Conservation (phyloP, 805 yeast genomes). For the Ogataea minuta region DNA sequence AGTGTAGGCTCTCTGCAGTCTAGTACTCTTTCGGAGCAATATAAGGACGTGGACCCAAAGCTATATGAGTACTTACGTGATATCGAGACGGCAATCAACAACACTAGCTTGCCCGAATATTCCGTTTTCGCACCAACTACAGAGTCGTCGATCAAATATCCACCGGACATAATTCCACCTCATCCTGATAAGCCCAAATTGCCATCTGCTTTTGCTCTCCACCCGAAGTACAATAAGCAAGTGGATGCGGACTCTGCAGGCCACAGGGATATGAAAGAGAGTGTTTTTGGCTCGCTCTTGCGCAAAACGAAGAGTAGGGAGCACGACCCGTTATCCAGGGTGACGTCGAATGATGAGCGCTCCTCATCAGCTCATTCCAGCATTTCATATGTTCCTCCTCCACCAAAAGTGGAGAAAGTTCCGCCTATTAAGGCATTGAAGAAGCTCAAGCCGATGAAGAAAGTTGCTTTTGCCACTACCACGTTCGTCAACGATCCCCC, state of each 20-base stretch:
- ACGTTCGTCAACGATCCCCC: constrained; percentile 81
- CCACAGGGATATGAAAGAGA: constrained; percentile 18
- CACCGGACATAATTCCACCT: constrained; percentile 46
- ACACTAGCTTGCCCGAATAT: constrained; percentile 4
- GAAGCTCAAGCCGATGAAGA: constrained; percentile 41
- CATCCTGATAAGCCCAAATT: constrained; percentile 47
- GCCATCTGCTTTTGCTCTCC: constrained; percentile 45
- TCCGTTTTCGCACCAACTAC: constrained; percentile 28
- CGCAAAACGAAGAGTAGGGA: constrained; percentile 28
- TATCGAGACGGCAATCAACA: constrained; percentile 16
- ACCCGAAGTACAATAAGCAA: constrained; percentile 30
- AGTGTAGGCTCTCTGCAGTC: not conserved
- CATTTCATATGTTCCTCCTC: constrained; percentile 29
- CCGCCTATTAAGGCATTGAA: constrained; percentile 32
- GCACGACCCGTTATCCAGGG: constrained; percentile 13
- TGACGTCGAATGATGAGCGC: constrained; percentile 18
- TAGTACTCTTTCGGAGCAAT: constrained; percentile 17
- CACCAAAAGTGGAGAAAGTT: constrained; percentile 24
- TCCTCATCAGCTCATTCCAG: constrained; percentile 12
- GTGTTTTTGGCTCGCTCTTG: constrained; percentile 32
- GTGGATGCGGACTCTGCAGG: constrained; percentile 25
- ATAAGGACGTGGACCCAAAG: constrained; percentile 41
- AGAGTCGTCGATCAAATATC: constrained; percentile 31
- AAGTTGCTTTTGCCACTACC: constrained; percentile 78
- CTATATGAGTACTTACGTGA: constrained; percentile 45